Conservation (phyloP, 306 rosid species). For the Coriaria nepalensis region DNA sequence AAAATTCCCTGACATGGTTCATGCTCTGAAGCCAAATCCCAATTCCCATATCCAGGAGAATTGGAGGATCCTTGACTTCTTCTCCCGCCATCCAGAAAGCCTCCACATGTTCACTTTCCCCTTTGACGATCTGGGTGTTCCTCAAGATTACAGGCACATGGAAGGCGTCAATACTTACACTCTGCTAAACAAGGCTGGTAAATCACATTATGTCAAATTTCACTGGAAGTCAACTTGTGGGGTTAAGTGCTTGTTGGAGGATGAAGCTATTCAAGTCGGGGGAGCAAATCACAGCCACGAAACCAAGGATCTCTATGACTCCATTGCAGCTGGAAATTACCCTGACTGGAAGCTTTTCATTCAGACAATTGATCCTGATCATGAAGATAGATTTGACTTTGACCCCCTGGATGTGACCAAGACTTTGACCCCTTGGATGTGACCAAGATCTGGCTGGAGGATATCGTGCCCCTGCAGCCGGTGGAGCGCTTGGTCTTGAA, state of each 20-base stretch:
- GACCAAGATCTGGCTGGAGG: constrained; percentile 97
- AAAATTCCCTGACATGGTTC: constrained; percentile 92
- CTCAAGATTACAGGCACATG: constrained; percentile 95
- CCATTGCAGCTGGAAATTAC: constrained; percentile 91
- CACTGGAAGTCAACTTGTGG: constrained; percentile 89
- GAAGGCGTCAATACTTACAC: constrained; percentile 88
- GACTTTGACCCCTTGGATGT: constrained; percentile 91
- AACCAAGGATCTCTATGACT: constrained; percentile 79
- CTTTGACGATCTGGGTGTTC: constrained; percentile 76
- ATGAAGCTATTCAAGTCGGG: constrained; percentile 73
- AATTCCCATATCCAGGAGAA: constrained; percentile 85
- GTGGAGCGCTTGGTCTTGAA: constrained; percentile 91
- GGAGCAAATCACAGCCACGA: constrained; percentile 97
- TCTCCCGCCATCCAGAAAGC: constrained; percentile 92
- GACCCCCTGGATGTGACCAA: constrained; percentile 93
- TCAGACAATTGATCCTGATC: constrained; percentile 84
- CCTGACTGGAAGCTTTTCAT: constrained; percentile 94
- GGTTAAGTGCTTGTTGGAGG: constrained; percentile 68
- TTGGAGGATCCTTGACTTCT: constrained; percentile 87
- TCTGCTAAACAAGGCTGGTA: constrained; percentile 68
- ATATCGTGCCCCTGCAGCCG: constrained; percentile 84
- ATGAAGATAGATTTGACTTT: constrained; percentile 77
- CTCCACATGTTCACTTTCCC: constrained; percentile 72
- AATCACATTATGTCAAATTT: constrained; percentile 63
- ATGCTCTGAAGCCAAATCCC: constrained; percentile 88